These are phyloP conservation scores for Conringia planisiliqua DNA, from an alignment of 345 rosid genomes.

Conservation along the genomic window DNA sequence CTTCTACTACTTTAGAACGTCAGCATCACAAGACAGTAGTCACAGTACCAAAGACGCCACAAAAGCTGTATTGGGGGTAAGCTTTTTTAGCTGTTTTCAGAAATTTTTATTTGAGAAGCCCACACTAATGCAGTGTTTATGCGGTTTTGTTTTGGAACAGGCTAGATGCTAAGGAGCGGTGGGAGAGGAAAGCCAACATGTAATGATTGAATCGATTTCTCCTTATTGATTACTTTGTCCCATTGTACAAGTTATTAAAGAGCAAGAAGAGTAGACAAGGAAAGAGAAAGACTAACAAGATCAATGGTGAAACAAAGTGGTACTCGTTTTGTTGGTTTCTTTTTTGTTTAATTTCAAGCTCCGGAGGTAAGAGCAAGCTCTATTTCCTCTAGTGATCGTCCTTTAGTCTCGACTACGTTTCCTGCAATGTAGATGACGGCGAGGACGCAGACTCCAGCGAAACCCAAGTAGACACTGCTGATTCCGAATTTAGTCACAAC, in stretches of 20 bases:
- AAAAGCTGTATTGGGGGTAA: slow-evolving; percentile 75
- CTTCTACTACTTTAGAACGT: slow-evolving; percentile 13
- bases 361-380: slow-evolving; percentile 71
- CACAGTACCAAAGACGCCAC: slow-evolving; percentile 42
- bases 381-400: slow-evolving; percentile 90
- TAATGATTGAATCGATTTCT: slow-evolving; percentile 29
- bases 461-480: slow-evolving; percentile 89
- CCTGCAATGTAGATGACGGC: slow-evolving; percentile 76
- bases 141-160: slow-evolving; percentile 31
- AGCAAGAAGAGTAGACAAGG: not conserved
- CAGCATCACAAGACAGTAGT: not conserved
- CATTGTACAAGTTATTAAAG: slow-evolving; percentile 21
- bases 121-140: slow-evolving; percentile 1
- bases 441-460: slow-evolving; percentile 69
- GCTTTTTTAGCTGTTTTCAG: not conserved
- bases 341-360: slow-evolving; percentile 20
- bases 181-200: slow-evolving; percentile 83
- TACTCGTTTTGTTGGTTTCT: not conserved
- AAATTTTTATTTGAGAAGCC: not conserved
- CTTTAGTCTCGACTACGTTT: slow-evolving; percentile 92
- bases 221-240: not conserved
- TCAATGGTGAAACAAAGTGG: slow-evolving; percentile 14
- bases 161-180: slow-evolving; percentile 67
- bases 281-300: slow-evolving; percentile 11
- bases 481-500: slow-evolving; percentile 87